Base-by-base conservation (phyloP, 2,329 filamentous ascomycete genomes). In the Pochonia chlamydosporia region DNA sequence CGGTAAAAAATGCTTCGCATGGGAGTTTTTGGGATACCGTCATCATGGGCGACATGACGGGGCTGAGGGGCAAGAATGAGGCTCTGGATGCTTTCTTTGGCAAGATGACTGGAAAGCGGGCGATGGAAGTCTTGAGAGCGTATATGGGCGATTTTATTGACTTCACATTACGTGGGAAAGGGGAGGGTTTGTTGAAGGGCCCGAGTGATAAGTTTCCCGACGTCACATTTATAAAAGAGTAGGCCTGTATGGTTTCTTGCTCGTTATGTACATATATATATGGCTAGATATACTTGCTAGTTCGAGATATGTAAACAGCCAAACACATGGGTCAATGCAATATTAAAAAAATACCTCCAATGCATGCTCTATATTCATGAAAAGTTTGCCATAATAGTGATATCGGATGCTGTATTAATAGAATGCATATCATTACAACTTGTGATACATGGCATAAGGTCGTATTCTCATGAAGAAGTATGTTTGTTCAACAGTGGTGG, bases 11-110 rank as follows among this genome's bases (percentile, higher is more conserved):
- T 10, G 58, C 59, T 3, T 40, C 47, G 11, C 66, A 69, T 52
- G 53, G 55, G 6, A 59, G 57, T 10, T 68, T 59, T 45, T 54
- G 53, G 3, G 66, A 69, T 47, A 51, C 59, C 11, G 52, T 57
- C 4, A 39, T 56, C 11, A 45, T 65, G 28, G 54, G 55, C 5
- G 56, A 62, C 26, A 33, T 59, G 4, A 47, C 58, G 6, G 57
- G 55, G 7, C 45, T 55, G 44, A 28, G 54, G 40, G 48, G 43
- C 10, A 49, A 28, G 26, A 28, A 28, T 28, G 26, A 28, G 26
- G 26, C 13, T 13, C 47, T 56, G n/a, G 46, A 55, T 3, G n/a
- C 45, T 9, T 25, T 58, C 11, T 47, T 63, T 39, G 63, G 65
- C 2, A 55, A 52, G 11, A 55, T 63, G 30, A 51, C 56, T 21